Conservation (phyloP, 2,329 filamentous ascomycete genomes). For the Penicillium capsulatum region DNA sequence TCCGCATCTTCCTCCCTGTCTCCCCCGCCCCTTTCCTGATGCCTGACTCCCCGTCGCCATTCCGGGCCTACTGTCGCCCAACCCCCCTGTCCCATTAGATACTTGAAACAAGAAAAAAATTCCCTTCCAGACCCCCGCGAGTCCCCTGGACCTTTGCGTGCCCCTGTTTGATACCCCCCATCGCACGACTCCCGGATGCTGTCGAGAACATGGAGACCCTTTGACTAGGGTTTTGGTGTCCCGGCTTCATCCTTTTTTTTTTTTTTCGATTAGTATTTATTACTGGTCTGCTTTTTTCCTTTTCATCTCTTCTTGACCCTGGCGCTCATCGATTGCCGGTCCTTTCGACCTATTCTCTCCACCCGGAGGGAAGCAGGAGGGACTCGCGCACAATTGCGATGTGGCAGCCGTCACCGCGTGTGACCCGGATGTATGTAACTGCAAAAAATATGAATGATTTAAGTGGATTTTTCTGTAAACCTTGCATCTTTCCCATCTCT, state of each 20-base stretch:
- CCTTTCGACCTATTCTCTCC: background rate
- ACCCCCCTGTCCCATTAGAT: conserved; percentile 15
- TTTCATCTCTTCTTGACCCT: conserved; percentile 15
- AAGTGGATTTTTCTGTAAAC: no score
- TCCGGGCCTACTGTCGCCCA: conserved; percentile 33
- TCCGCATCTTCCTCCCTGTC: background rate
- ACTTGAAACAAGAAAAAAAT: conserved; percentile 22
- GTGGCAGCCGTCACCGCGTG: conserved; percentile 35
- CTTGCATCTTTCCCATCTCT: no score
- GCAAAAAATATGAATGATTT: conserved; percentile 2
- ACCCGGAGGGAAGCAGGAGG: background rate
- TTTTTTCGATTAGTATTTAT: background rate
- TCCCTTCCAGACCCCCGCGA: conserved; percentile 10
- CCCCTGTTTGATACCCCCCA: conserved; percentile 25
- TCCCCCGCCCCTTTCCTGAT: conserved; percentile 1
- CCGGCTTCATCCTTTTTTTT: conserved; percentile 7
- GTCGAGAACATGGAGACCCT: conserved; percentile 2
- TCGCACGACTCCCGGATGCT: conserved; percentile 8
- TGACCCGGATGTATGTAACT: conserved; percentile 24
- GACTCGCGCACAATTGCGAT: conserved; percentile 12
- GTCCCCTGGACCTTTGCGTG: conserved; percentile 11
- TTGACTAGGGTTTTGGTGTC: conserved; percentile 5
- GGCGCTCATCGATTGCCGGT: conserved; percentile 29
- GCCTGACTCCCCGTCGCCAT: conserved; percentile 4
- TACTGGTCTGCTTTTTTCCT: conserved; percentile 15